Base-by-base conservation (phyloP, 2,329 filamentous ascomycete genomes). In the Nemania bipapillata region DNA sequence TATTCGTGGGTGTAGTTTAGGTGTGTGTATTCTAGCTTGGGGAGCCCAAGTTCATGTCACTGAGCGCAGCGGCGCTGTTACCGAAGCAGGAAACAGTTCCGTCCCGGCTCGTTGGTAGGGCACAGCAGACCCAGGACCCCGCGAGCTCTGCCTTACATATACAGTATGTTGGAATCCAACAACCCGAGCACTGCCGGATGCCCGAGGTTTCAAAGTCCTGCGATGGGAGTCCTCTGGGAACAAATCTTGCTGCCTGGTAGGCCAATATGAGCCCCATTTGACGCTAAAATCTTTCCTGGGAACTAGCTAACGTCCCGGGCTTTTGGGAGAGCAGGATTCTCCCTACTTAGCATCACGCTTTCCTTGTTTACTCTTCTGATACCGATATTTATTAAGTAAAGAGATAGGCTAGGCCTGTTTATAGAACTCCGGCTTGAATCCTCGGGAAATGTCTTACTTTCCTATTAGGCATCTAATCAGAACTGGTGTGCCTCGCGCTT, bases 1-100 rank as follows among this genome's bases (percentile, higher is more conserved):
- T 2, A 28, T 5, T 30, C 17, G 32, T 35, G 26, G 12, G 40
- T 22, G 40, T 37, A 22, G 40, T 22, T 30, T 37, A 22, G 26
- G 2, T 55, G 11, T 49, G 17, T 59, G 35, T 45, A 45, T 42
- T 50, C 11, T 40, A 17, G 52, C 30, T 62, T 20, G 28, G 42
- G 7, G 4, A 42, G 15, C 22, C 28, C 15, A 20, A 35, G n/a
- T 53, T 28, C 12, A 58, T 35, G n/a, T 40, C n/a, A 17, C 15
- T 49, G 53, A 63, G 24, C 35, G 28, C 22, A 40, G 17, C 53
- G 54, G 65, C 45, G 53, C 12, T 58, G 45, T 58, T 63, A 45
- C 65, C 40, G 24, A 58, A 66, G 58, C 55, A 17, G 59, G 65
- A 63, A 66, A 53, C 32, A 53, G 28, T 20, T 24, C 65, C 59